Base-by-base conservation (phyloP, 2,329 filamentous ascomycete genomes). In the Cladosporium cucumerinum region DNA sequence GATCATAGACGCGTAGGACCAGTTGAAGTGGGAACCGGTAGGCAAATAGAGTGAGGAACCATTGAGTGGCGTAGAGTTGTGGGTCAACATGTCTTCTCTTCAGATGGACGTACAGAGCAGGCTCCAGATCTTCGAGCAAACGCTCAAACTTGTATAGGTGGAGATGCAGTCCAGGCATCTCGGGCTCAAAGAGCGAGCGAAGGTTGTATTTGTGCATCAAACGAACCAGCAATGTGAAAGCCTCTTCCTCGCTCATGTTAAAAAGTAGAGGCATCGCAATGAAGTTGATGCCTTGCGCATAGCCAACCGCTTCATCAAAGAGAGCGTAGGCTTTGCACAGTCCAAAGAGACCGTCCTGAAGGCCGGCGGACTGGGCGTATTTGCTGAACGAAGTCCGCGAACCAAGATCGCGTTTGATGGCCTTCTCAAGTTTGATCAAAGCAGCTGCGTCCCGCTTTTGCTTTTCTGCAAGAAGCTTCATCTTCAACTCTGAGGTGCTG, bases 201-300 rank as follows among this genome's bases (percentile, higher is more conserved):
- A 99, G 82, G 65, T 92, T 88, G 77, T 98, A 99, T 69, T 97
- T 92, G 79, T 96, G 96, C 95, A 99, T 99, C 62, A 99, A 80
- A 69, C 92, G 89, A 21, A 97, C 93, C 28, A 99, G 86, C 21
- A 99, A 82, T 72, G 92, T 95, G 74, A 99, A 99, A 0, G 95
- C 94, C 79, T 99, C 95, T 74, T 96, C 93, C 78, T 98, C 94
- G 2, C 93, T 91, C 93, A 98, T 97, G 76, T 97, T 98, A 80
- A 99, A 97, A 1, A 99, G 82, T 21, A 99, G 78, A 26, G 96
- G 95, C 93, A 98, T 98, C 57, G 93, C 91, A 66, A 99, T 87
- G 74, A 99, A 99, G 75, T 98, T 99, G 91, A 99, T 97, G 74
- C 95, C 95, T 78, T 99, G 95, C 0, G 96, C 94, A 77, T 99